These are phyloP conservation scores for Astraeus odoratus DNA, from an alignment of 768 basidiomycete species.

Conservation along the genomic window DNA sequence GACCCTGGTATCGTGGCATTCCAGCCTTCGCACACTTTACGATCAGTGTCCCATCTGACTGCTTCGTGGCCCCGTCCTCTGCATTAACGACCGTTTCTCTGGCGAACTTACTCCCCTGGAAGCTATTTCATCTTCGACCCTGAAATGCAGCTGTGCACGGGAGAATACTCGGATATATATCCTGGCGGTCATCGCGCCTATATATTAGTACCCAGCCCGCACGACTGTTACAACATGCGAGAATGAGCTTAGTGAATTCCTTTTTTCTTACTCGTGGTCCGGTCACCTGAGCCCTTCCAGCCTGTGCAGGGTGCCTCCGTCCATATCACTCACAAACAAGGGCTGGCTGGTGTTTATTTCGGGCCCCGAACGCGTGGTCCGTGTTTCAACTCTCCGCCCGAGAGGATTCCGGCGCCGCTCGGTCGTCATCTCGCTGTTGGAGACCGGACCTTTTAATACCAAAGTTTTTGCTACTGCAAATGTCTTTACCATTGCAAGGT, in stretches of 20 bases:
- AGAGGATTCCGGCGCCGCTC: no score
- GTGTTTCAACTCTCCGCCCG: no score
- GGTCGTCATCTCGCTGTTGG: not conserved
- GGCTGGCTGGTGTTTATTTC: not conserved
- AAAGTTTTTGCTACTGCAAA: not conserved
- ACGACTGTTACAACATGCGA: no score
- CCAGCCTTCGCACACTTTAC: not conserved
- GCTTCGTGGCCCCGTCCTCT: not conserved
- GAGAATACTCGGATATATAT: not conserved
- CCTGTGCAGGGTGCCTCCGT: not conserved
- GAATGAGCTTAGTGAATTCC: no score
- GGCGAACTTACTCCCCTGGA: not conserved
- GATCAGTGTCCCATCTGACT: not conserved
- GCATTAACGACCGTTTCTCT: not conserved
- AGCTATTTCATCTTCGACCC: not conserved
- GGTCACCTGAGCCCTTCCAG: not conserved
- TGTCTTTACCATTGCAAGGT: no score
- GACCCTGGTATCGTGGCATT: not conserved
- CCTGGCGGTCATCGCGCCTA: not conserved
- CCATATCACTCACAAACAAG: not conserved
- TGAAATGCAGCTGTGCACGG: not conserved
- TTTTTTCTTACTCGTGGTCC: not conserved
- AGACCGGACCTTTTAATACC: not conserved
- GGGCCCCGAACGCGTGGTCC: not conserved
- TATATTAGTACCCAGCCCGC: not conserved